Conservation (phyloP, 371 early-diverging fungal species). For the Paramicrosporidium saccamoebae region DNA sequence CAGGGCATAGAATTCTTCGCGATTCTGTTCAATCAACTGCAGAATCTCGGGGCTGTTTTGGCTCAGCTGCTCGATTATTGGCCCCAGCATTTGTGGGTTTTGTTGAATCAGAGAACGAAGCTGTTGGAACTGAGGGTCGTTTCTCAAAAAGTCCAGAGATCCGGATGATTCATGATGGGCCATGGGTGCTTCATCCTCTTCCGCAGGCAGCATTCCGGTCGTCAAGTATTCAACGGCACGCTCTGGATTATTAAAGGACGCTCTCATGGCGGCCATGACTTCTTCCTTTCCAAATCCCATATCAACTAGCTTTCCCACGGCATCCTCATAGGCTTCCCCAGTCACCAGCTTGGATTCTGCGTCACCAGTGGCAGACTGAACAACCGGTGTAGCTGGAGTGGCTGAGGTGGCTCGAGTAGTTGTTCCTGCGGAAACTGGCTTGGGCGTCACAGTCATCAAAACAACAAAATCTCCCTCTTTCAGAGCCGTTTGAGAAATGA, state of each 20-base stretch:
- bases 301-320: slow-evolving; percentile 53
- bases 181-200: slow-evolving; percentile 4
- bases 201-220: slow-evolving; percentile 16
- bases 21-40: slow-evolving; percentile 33
- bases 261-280: slow-evolving; percentile 59
- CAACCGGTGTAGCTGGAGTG: slow-evolving; percentile 7
- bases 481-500: slow-evolving; percentile 36
- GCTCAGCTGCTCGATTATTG: slow-evolving; percentile 45
- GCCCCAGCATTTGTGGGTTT: slow-evolving; percentile 56
- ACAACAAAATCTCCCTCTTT: slow-evolving; percentile 69
- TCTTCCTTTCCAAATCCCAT: slow-evolving; percentile 76
- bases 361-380: slow-evolving; percentile 5
- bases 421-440: slow-evolving; percentile 2
- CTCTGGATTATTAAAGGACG: slow-evolving; percentile 84
- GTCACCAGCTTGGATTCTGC: slow-evolving; percentile 14
- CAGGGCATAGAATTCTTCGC: slow-evolving; percentile 37
- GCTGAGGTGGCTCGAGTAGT: slow-evolving; percentile 7
- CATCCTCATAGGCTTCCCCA: slow-evolving; percentile 30
- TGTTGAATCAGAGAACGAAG: slow-evolving; percentile 46
- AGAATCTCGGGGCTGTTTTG: slow-evolving; percentile 50
- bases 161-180: slow-evolving; percentile 1
- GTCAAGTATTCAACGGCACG: slow-evolving; percentile 83
- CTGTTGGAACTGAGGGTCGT: slow-evolving; percentile 61
- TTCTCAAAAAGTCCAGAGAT: slow-evolving; percentile 22
- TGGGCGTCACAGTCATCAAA: slow-evolving; percentile 18